phyloP scores from a whole-genome alignment of 805 yeast species.

The Wickerhamiella azyma region DNA sequence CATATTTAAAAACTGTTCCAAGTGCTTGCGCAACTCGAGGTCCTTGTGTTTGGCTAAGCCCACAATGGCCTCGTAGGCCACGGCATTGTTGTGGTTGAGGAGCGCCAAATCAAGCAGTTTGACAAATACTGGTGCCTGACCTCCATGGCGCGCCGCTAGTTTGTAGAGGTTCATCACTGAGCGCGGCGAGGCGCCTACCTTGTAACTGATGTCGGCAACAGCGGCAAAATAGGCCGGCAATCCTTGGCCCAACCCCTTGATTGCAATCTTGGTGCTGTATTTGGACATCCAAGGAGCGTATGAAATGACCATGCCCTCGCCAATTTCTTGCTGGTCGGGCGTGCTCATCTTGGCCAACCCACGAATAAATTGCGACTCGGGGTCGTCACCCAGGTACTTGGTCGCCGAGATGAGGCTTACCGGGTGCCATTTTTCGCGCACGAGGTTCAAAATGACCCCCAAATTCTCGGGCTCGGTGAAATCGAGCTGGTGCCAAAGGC shows the following conservation, averaged over 20 bases:
- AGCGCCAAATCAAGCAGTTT: slow-evolving; percentile 20
- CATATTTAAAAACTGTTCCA: slow-evolving; percentile 16
- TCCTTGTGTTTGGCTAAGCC: slow-evolving; percentile 13
- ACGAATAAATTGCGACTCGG: slow-evolving; percentile 1
- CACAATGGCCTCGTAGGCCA: slow-evolving; percentile 27
- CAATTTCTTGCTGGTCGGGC: not conserved
- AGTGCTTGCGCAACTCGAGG: slow-evolving; percentile 6
- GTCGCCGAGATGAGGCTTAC: not conserved
- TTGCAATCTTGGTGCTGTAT: not conserved
- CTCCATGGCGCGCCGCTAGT: slow-evolving; percentile 14
- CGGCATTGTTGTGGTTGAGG: slow-evolving; percentile 13
- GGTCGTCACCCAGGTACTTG: slow-evolving; percentile 4
- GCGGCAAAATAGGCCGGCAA: not conserved
- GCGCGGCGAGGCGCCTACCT: not conserved
- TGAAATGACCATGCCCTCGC: not conserved
- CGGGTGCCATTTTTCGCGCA: slow-evolving; percentile 5
- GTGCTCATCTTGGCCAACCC: slow-evolving; percentile 2
- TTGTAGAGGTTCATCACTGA: slow-evolving; percentile 28
- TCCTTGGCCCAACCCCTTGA: slow-evolving; percentile 2
- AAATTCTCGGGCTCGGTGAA: not conserved
- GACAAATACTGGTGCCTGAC: not conserved
- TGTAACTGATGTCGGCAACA: not conserved
- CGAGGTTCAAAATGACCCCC: not conserved
- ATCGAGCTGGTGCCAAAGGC: slow-evolving; percentile 8
- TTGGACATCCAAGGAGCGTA: slow-evolving; percentile 1